Percentiles rank a stretch among this genome's conserved stretches.
phyloP scores from a whole-genome alignment of 495 filamentous ascomycete genomes.

The Saxophila tyrrhenica region DNA sequence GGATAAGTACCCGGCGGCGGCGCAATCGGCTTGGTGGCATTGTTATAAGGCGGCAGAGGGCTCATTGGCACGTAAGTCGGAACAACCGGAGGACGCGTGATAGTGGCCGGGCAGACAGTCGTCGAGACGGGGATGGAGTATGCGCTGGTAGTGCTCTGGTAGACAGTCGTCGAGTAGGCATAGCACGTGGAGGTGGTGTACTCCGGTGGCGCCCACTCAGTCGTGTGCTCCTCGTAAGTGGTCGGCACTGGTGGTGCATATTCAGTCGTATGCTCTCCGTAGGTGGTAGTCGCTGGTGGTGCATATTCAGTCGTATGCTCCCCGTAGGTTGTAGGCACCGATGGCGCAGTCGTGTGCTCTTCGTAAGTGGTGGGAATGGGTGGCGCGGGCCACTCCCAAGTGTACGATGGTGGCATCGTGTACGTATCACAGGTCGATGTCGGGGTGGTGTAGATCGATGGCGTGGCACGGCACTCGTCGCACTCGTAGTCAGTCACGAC shows the following conservation, averaged over 20 bases:
- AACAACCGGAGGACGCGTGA: not conserved
- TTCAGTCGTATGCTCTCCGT: too few species aligned
- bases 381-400: not conserved
- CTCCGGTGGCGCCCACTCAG: too few species aligned
- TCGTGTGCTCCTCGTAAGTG: not conserved
- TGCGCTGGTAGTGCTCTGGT: not conserved
- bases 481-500: not conserved
- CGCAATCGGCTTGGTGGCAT: not conserved
- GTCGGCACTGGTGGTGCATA: not conserved
- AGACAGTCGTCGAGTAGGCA: too few species aligned
- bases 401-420: not conserved
- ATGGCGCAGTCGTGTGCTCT: not conserved
- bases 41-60: not conserved
- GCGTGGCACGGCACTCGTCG: not conserved
- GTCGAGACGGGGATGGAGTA: not conserved
- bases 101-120: constrained; percentile 1
- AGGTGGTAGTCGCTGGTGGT: too few species aligned
- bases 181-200: too few species aligned
- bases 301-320: too few species aligned
- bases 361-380: not conserved
- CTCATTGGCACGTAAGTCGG: not conserved
- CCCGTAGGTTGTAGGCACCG: not conserved
- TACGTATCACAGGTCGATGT: constrained; percentile 3
- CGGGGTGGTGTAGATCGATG: not conserved
- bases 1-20: not conserved